Percentiles rank a stretch among this genome's conserved stretches.
Conservation (phyloP, 1,284 basidiomycete species). For the Gomphus bonarii region DNA sequence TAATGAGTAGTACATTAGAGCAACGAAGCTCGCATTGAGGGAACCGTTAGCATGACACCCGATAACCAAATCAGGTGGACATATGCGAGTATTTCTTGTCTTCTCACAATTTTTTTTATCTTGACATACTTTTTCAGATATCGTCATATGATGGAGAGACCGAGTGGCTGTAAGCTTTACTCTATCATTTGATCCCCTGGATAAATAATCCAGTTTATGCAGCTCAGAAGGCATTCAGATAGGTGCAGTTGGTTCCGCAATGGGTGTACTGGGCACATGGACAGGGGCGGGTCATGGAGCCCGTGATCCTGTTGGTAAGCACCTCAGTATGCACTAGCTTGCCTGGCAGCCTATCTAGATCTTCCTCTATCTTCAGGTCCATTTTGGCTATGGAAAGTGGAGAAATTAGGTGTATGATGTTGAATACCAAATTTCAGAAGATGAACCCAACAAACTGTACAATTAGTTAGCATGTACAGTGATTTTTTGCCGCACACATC, state of each 20-base stretch:
- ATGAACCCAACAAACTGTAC: too few species aligned
- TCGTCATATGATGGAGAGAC: constrained; percentile 37
- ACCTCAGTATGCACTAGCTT: neutral
- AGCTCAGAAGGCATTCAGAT: constrained; percentile 56
- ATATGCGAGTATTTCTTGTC: constrained; percentile 40
- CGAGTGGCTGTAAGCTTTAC: constrained; percentile 41
- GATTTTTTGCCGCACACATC: neutral
- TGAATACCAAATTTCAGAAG: neutral
- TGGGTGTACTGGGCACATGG: constrained; percentile 57
- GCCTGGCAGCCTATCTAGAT: neutral
- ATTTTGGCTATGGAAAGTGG: constrained; percentile 54
- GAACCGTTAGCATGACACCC: constrained; percentile 41
- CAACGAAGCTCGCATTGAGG: constrained; percentile 39
- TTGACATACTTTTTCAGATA: constrained; percentile 24
- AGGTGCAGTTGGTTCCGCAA: constrained; percentile 48
- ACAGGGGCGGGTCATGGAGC: constrained; percentile 47
- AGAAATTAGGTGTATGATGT: constrained; percentile 4
- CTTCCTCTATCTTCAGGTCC: constrained; percentile 29
- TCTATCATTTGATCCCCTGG: constrained; percentile 16
- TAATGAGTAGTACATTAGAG: constrained; percentile 17
- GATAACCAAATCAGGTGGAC: constrained; percentile 51
- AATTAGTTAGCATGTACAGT: too few species aligned
- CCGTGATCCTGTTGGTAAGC: constrained; percentile 27
- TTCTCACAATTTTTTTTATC: neutral
- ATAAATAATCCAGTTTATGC: neutral